phyloP scores from a whole-genome alignment of 108 stramenopile species.

The Nitzschia inconspicua region DNA sequence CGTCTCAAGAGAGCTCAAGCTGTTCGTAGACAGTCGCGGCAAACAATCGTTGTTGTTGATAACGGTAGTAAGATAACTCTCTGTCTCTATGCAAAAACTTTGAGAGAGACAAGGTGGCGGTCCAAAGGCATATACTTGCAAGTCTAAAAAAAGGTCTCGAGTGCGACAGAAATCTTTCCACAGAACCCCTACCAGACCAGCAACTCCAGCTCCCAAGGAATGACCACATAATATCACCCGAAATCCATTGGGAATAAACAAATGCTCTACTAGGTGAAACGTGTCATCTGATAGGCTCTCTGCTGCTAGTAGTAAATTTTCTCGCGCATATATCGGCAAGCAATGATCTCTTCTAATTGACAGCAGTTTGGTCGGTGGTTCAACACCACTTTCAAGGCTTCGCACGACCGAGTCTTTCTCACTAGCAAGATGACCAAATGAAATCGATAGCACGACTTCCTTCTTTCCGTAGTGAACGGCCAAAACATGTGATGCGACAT shows the following conservation, averaged over 20 bases:
- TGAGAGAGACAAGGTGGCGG: constrained; percentile 34
- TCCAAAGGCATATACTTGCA: constrained; percentile 50
- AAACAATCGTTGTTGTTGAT: constrained; percentile 52
- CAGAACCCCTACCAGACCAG: too few species aligned
- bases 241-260: constrained; percentile 35
- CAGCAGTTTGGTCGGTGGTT: constrained; percentile 30
- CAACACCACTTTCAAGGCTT: constrained; percentile 48
- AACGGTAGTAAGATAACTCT: constrained; percentile 29
- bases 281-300: constrained; percentile 23
- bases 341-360: too few species aligned
- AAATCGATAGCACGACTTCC: constrained; percentile 27
- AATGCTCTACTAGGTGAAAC: constrained; percentile 31
- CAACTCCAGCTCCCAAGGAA: constrained; percentile 38
- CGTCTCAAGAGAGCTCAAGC: constrained; percentile 16
- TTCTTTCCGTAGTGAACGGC: constrained; percentile 22
- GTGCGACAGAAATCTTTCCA: too few species aligned
- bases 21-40: constrained; percentile 30
- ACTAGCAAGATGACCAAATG: too few species aligned
- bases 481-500: too few species aligned
- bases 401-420: too few species aligned
- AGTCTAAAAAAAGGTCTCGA: too few species aligned
- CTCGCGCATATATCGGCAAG: too few species aligned
- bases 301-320: constrained; percentile 19
- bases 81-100: constrained; percentile 9
- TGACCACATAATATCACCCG: constrained; percentile 35